phyloP scores from a whole-genome alignment of 192 early-diverging fungal species.

The Geosiphon pyriformis region DNA sequence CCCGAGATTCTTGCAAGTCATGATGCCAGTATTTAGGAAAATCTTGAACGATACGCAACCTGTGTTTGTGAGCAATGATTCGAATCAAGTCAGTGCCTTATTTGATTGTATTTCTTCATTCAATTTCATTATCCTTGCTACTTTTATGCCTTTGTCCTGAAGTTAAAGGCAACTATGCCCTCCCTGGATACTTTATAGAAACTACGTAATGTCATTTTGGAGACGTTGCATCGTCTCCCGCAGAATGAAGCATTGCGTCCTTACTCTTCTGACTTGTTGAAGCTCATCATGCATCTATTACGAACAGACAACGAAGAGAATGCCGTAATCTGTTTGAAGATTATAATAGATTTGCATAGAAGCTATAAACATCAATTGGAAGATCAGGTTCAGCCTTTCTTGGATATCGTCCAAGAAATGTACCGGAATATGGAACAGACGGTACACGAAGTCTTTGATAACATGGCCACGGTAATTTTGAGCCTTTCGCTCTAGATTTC shows the following conservation, averaged over 20 bases:
- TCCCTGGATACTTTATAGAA: slow-evolving; percentile 48
- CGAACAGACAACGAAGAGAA: slow-evolving; percentile 97
- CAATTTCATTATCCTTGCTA: no score
- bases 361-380: slow-evolving; percentile 76
- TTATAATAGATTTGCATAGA: slow-evolving; percentile 94
- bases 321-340: slow-evolving; percentile 85
- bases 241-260: slow-evolving; percentile 76
- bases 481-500: no score
- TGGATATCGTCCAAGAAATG: slow-evolving; percentile 90
- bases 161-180: not conserved
- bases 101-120: not conserved
- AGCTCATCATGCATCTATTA: slow-evolving; percentile 70
- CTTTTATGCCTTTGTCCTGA: no score
- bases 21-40: slow-evolving; percentile 80
- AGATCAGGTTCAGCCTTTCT: slow-evolving; percentile 81
- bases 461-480: slow-evolving; percentile 60
- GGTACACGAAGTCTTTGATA: slow-evolving; percentile 77
- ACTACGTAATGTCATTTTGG: slow-evolving; percentile 80
- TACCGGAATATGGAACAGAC: slow-evolving; percentile 88
- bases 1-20: slow-evolving; percentile 62
- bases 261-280: slow-evolving; percentile 73
- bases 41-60: slow-evolving; percentile 68
- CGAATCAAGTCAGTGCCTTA: slow-evolving; percentile 56
- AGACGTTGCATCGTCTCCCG: slow-evolving; percentile 90
- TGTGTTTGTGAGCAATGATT: slow-evolving; percentile 67